These are phyloP conservation scores for Soucietia sequanensis DNA, from an alignment of 805 yeast genomes.

Conservation along the genomic window DNA sequence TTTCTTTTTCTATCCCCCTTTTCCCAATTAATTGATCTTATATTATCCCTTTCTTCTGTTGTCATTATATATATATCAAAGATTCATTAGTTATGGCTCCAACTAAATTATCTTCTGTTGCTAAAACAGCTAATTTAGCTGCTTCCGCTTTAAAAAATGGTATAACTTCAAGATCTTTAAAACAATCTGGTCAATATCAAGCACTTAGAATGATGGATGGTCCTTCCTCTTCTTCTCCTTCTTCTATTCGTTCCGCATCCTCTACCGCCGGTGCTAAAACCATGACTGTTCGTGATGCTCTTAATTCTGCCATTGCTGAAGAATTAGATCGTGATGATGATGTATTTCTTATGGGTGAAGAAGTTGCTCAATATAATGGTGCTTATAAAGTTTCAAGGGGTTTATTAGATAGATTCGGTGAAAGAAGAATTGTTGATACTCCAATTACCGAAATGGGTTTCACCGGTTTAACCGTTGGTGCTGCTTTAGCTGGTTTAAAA, in stretches of 20 bases:
- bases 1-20: too few relatives aligned
- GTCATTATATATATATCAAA: background rate
- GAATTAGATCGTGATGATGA: conserved; percentile 94
- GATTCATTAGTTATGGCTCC: conserved; percentile 16
- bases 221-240: too few relatives aligned
- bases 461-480: conserved; percentile 92
- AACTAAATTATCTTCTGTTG: conserved; percentile 33
- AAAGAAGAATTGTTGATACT: conserved; percentile 88
- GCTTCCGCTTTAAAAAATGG: conserved; percentile 31
- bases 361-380: conserved; percentile 98
- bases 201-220: conserved; percentile 33
- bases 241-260: conserved; percentile 46
- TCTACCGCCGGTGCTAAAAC: conserved; percentile 51
- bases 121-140: conserved; percentile 44
- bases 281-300: conserved; percentile 95
- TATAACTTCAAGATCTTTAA: conserved; percentile 16
- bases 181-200: conserved; percentile 32
- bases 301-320: conserved; percentile 93
- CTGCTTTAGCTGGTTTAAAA: conserved; percentile 93
- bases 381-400: conserved; percentile 98
- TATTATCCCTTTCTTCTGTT: too few relatives aligned
- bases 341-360: conserved; percentile 97
- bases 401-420: conserved; percentile 91
- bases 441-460: conserved; percentile 99
- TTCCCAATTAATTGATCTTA: too few relatives aligned